Conservation (phyloP, 306 rosid species). For the Cicer pinnatifidum region DNA sequence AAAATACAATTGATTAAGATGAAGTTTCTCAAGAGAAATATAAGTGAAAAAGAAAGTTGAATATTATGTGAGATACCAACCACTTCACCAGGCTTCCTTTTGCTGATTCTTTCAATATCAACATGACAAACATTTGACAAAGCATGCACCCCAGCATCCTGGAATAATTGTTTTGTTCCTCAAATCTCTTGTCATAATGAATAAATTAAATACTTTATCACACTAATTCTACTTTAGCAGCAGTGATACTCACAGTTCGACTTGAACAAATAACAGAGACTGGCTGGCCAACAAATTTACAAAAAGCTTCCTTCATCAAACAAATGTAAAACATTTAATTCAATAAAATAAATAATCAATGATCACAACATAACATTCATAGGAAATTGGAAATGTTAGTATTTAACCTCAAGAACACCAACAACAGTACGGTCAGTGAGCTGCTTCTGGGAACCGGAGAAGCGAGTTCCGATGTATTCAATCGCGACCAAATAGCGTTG, state of each 20-base stretch:
- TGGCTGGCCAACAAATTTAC: slow-evolving; percentile 79
- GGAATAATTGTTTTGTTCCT: slow-evolving; percentile 3
- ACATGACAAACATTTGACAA: slow-evolving; percentile 91
- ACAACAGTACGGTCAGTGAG: slow-evolving; percentile 73
- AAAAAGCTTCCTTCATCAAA: slow-evolving; percentile 71
- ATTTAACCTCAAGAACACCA: slow-evolving; percentile 79
- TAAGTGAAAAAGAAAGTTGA: slow-evolving; percentile 18
- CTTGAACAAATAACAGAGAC: slow-evolving; percentile 81
- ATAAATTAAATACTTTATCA: neutral
- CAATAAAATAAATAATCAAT: neutral
- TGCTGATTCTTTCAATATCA: slow-evolving; percentile 84
- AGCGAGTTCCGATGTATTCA: slow-evolving; percentile 85
- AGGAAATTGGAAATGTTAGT: neutral
- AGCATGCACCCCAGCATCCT: slow-evolving; percentile 99
- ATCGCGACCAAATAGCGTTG: slow-evolving; percentile 85
- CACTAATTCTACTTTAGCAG: neutral
- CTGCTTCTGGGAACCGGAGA: slow-evolving; percentile 92
- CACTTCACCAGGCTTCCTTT: slow-evolving; percentile 94
- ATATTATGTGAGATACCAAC: slow-evolving; percentile 45
- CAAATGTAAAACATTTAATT: slow-evolving; percentile 5
- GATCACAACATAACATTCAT: neutral
- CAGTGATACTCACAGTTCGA: slow-evolving; percentile 75
- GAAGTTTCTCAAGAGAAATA: neutral
- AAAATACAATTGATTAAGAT: neutral
- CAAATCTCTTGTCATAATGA: neutral